These are phyloP conservation scores for Flaveria floridana DNA, from an alignment of 140 eudicot genomes.

Conservation along the genomic window DNA sequence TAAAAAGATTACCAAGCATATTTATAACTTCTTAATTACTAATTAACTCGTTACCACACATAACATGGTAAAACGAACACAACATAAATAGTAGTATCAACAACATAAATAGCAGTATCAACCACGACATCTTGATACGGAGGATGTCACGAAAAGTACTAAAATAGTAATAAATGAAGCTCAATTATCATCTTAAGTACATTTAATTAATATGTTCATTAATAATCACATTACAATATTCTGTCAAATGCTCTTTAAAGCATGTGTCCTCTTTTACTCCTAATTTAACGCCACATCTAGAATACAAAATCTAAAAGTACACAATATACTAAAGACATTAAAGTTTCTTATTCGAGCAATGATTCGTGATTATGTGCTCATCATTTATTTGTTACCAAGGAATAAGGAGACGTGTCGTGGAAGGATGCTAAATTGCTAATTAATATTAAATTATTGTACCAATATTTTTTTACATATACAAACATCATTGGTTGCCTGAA, in stretches of 20 bases:
- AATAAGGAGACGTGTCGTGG: slow-evolving; percentile 10
- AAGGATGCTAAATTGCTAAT: slow-evolving; percentile 16
- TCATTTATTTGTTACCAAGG: neutral
- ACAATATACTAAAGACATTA: neutral
- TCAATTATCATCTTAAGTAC: neutral
- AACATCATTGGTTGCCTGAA: neutral
- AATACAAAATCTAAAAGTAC: neutral
- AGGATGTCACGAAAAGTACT: neutral
- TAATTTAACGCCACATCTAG: neutral
- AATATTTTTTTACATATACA: neutral
- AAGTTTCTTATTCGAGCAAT: neutral
- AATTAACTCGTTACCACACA: no score
- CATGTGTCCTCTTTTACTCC: neutral
- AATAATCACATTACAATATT: neutral
- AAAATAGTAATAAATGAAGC: neutral
- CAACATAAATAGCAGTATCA: no score
- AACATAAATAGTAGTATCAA: no score
- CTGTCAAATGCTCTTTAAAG: neutral
- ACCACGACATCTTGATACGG: neutral
- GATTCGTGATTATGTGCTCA: neutral
- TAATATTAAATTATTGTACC: slow-evolving; percentile 3
- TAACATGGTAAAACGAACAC: no score
- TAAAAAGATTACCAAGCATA: no score
- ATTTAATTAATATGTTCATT: neutral
- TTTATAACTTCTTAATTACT: no score